Conservation (phyloP, 169 alveolate species). For the Cardiosporidium cionae region DNA sequence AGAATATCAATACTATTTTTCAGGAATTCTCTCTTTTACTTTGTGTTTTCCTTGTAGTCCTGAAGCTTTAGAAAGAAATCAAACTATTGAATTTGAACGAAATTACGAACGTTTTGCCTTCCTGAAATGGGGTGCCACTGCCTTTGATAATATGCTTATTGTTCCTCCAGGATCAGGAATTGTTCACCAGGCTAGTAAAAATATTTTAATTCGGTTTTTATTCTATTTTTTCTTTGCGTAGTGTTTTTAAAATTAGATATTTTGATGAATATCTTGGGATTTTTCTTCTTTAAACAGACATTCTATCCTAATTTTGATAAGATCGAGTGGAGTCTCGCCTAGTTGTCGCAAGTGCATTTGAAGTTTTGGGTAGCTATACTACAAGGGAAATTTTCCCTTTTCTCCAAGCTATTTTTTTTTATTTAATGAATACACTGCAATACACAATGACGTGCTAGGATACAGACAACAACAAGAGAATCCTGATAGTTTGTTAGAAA, state of each 20-base stretch:
- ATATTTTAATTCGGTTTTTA: not conserved
- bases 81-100: slow-evolving; percentile 78
- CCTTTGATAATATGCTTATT: slow-evolving; percentile 84
- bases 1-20: too few relatives aligned
- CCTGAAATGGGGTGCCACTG: slow-evolving; percentile 93
- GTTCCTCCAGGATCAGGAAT: slow-evolving; percentile 97
- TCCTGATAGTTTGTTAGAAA: too few relatives aligned
- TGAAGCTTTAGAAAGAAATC: slow-evolving; percentile 65
- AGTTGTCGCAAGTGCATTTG: too few relatives aligned
- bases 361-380: too few relatives aligned
- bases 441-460: too few relatives aligned
- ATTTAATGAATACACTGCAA: too few relatives aligned
- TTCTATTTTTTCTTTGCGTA: not conserved
- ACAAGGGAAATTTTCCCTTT: too few relatives aligned
- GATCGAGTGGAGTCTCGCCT: too few relatives aligned
- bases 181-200: slow-evolving; percentile 84
- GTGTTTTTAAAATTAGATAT: not conserved
- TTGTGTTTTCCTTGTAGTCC: not conserved
- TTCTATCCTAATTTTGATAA: not conserved
- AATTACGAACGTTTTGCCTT: slow-evolving; percentile 88
- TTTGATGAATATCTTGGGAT: not conserved
- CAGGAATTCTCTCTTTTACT: not conserved
- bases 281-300: not conserved
- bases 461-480: too few relatives aligned
- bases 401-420: too few relatives aligned